Evolutionary conservation across 495 filamentous ascomycete species (phyloP), one percentile per base, ranked within the genome.

Genomic region (Cetradonia linearis): DNA sequence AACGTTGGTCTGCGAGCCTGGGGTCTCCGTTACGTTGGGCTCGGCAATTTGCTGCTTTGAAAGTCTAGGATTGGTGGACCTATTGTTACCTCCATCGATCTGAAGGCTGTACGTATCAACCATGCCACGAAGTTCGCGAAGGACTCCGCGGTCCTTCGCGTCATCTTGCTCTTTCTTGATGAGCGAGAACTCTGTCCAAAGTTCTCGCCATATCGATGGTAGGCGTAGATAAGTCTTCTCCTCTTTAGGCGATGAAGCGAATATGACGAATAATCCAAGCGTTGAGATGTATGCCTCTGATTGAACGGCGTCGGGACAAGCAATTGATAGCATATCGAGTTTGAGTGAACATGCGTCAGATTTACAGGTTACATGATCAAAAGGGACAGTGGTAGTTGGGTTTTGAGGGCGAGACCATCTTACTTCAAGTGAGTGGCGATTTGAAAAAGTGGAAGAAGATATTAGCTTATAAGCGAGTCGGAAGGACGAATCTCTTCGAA

Each of bases 211-310:
- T 5, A 81, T 75, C 0, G 82, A 71, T 23, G 91, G 90, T 25
- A 98, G 73, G 25, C 88, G 81, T 58, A 95, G 65, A 64, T 87
- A 86, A 10, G 85, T 80, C 67, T 93, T 96, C 62, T 94, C 90
- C 65, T 96, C 93, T 67, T 87, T 92, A 4, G 80, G 78, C 28
- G 80, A 90, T 23, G 80, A 77, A 6, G 83, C 79, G 63, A 91
- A 96, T 1, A 97, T 72, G 27, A 87, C 75, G 69, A 93, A 94
- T 16, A 97, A 72, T 20, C 84, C 89, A 27, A 83, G 76, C 2
- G 91, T 95, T 5, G 88, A 88, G 47, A 95, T 81, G 65, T 84
- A 96, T 10, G 82, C 82, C 70, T 96, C 91, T 10, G 92, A 91
- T 68, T 98, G 93, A 62, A 83, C 82, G 2, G 76, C 49, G 48